These are phyloP conservation scores for Pisolithus thermaeus DNA, from an alignment of 1,284 basidiomycete genomes.

Conservation along the genomic window DNA sequence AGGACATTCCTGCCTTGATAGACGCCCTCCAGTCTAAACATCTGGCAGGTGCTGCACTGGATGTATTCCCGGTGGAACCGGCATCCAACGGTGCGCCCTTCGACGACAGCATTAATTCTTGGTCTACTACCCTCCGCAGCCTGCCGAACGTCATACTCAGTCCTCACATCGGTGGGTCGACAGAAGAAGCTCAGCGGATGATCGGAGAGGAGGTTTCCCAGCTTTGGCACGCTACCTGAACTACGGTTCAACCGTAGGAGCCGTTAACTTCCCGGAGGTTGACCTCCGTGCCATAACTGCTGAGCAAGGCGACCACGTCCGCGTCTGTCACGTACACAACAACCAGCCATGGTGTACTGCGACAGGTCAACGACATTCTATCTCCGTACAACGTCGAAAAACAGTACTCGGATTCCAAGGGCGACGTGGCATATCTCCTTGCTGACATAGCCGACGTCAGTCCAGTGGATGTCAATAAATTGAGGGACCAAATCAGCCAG, in stretches of 20 bases:
- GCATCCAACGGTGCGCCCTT: constrained; percentile 86
- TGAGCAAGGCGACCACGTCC: constrained; percentile 77
- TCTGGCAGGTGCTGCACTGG: constrained; percentile 90
- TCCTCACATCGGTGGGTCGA: constrained; percentile 98
- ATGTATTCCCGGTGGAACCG: constrained; percentile 94
- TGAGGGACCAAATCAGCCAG: constrained; percentile 79
- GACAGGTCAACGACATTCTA: constrained; percentile 89
- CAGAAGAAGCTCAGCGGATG: constrained; percentile 97
- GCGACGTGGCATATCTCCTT: constrained; percentile 92
- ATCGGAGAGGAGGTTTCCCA: constrained; percentile 94
- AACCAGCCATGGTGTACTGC: constrained; percentile 98
- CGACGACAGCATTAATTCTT: constrained; percentile 79
- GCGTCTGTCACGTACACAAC: constrained; percentile 94
- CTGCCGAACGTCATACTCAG: constrained; percentile 91
- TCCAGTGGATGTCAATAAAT: constrained; percentile 73
- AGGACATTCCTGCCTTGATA: constrained; percentile 86
- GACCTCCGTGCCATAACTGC: constrained; percentile 89
- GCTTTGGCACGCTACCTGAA: constrained; percentile 88
- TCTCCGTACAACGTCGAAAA: constrained; percentile 98
- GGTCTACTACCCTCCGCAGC: constrained; percentile 68
- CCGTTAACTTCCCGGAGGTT: constrained; percentile 99
- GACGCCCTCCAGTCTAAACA: constrained; percentile 79
- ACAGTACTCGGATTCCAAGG: constrained; percentile 96
- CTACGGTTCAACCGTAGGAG: constrained; percentile 85
- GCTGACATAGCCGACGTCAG: constrained; percentile 94